Evolutionary conservation across 257 asterid genomes (phyloP).

Genomic region (Lavandula angustifolia): DNA sequence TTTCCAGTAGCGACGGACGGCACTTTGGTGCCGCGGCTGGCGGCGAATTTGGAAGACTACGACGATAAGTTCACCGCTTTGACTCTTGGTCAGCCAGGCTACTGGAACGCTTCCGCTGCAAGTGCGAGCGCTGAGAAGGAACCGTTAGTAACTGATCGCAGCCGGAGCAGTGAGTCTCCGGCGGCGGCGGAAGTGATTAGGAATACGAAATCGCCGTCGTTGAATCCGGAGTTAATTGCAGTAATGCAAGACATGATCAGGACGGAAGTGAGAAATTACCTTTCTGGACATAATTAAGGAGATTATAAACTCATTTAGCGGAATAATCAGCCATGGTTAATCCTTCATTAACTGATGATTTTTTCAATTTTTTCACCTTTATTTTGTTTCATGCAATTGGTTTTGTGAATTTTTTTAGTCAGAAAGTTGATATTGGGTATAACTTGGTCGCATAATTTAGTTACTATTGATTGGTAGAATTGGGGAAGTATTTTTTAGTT

Average conservation of each 20-base stretch:
- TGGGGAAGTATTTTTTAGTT: no score
- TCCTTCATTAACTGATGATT: background rate
- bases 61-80: slow-evolving; percentile 40
- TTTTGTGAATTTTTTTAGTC: no score
- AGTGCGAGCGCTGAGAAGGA: slow-evolving; percentile 12
- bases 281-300: slow-evolving; percentile 25
- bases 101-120: slow-evolving; percentile 13
- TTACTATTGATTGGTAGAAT: no score
- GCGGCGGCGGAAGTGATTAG: background rate
- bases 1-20: slow-evolving; percentile 19
- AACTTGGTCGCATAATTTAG: no score
- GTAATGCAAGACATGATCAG: slow-evolving; percentile 41
- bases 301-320: background rate
- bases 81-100: slow-evolving; percentile 46
- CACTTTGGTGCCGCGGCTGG: background rate
- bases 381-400: no score
- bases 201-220: slow-evolving; percentile 20
- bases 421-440: no score
- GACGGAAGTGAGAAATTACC: slow-evolving; percentile 43
- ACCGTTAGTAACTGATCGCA: background rate
- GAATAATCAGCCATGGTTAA: slow-evolving; percentile 13
- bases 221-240: slow-evolving; percentile 35
- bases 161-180: background rate
- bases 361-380: no score
- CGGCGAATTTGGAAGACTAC: slow-evolving; percentile 11